Evolutionary conservation across 768 basidiomycete genomes (phyloP), one percentile per base, ranked within the genome.

Genomic region (Leccinum broughii): DNA sequence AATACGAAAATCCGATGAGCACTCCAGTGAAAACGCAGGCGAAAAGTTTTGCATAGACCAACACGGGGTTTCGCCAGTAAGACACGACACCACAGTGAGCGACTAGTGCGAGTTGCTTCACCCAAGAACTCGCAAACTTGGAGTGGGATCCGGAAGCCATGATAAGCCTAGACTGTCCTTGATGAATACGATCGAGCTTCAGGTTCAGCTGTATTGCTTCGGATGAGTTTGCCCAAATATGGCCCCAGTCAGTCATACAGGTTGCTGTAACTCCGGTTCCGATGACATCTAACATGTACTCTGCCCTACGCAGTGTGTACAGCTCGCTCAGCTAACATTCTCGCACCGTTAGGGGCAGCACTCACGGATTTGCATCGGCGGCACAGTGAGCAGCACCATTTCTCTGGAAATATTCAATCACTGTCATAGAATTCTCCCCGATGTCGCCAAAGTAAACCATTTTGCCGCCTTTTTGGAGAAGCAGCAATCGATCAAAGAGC

Each of bases 381-480:
- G 54, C 28, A 52, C 70, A 71, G 14, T 6, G 37, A 49, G 58
- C 22, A 0, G 70, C 72, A 3, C 67, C 70, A n/a, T 69, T 64
- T 30, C 55, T 59, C 44, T 71, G 48, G 26, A 72, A 72, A 32
- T 72, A 73, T 7, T 58, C 51, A 28, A 69, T 62, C 55, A 72
- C 48, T 2, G 54, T 62, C 39, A 51, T 62, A 0, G 72, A 73
- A 54, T 20, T 58, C 57, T 70, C 62, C 1, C 71, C 70, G 3
- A 72, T 62, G 39, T 75, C 73, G 9, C 89, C 88, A 63, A 88
- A 89, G 73, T 89, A 92, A 8, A 87, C 87, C 3, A 80, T 87
- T 65, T 88, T 75, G 52, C 85, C 85, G n/a, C 85, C 84, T 24
- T 76, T 74, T 24, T 79, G 77, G 7, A 85, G 75, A 20, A 83